Evolutionary conservation across 1,139 yeast genomes (phyloP).

Genomic region (Taiozyma onychis): DNA sequence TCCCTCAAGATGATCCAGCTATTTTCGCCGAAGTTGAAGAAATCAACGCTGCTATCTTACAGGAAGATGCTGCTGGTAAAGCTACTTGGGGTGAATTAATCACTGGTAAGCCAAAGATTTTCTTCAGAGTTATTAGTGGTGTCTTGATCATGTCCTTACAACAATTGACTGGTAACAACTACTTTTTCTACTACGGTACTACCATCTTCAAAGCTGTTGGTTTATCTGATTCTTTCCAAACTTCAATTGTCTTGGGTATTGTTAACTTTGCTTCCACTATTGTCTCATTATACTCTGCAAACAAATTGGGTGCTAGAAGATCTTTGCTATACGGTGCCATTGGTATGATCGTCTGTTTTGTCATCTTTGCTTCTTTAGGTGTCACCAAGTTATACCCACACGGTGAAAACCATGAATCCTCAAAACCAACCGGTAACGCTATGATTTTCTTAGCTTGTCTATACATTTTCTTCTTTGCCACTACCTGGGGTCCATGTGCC

Average conservation of each 20-base stretch:
- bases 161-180: conserved; percentile 77
- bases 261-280: conserved; percentile 76
- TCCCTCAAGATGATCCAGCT: conserved; percentile 48
- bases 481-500: conserved; percentile 83
- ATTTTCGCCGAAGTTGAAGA: conserved; percentile 53
- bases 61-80: conserved; percentile 55
- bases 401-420: conserved; percentile 32
- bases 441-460: conserved; percentile 76
- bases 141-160: conserved; percentile 61
- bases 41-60: conserved; percentile 58
- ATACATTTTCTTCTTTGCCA: conserved; percentile 75
- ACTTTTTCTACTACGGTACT: conserved; percentile 79
- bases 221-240: conserved; percentile 63
- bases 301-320: conserved; percentile 64
- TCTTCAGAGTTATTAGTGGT: conserved; percentile 63
- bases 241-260: conserved; percentile 71
- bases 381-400: conserved; percentile 56
- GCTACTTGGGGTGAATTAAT: conserved; percentile 67
- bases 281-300: conserved; percentile 60
- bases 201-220: conserved; percentile 76
- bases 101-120: conserved; percentile 48
- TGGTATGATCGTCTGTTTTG: conserved; percentile 60
- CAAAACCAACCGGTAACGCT: conserved; percentile 59
- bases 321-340: conserved; percentile 59
- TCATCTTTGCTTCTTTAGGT: conserved; percentile 66